Percentiles rank a stretch among this genome's conserved stretches.
Conservation (phyloP, 345 rosid species). For the Arabidopsis arenosa region DNA sequence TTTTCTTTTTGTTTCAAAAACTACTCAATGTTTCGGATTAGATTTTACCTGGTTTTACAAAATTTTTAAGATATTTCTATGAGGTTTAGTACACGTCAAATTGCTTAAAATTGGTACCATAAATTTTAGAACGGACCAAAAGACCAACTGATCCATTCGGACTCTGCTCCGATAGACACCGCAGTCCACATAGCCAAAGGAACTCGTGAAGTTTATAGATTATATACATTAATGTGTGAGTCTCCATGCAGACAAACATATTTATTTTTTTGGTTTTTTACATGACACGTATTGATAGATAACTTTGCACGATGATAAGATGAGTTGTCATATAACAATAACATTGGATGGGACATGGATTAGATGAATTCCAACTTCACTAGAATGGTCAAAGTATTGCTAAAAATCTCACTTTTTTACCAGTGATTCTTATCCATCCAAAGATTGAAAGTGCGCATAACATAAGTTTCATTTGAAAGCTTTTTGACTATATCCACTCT, state of each 20-base stretch:
- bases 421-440: constrained; percentile 44
- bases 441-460: constrained; percentile 43
- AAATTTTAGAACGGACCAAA: background rate
- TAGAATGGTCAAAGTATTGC: constrained; percentile 41
- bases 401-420: constrained; percentile 40
- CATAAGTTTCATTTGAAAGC: constrained; percentile 34
- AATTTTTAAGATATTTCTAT: background rate
- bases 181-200: background rate
- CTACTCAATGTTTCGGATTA: background rate
- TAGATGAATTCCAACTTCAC: constrained; percentile 34
- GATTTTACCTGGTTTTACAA: background rate
- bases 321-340: constrained; percentile 34
- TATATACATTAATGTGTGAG: background rate
- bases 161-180: background rate
- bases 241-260: constrained; percentile 34
- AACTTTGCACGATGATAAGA: constrained; percentile 24
- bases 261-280: background rate
- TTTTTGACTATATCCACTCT: constrained; percentile 48
- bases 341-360: constrained; percentile 40
- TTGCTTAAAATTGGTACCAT: background rate
- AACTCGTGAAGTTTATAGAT: background rate
- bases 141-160: background rate
- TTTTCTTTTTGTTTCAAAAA: background rate
- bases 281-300: constrained; percentile 25
- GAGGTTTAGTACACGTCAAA: background rate